Base-by-base conservation (phyloP, 1,139 yeast genomes). In the Blastobotrys raffinosifermentans region DNA sequence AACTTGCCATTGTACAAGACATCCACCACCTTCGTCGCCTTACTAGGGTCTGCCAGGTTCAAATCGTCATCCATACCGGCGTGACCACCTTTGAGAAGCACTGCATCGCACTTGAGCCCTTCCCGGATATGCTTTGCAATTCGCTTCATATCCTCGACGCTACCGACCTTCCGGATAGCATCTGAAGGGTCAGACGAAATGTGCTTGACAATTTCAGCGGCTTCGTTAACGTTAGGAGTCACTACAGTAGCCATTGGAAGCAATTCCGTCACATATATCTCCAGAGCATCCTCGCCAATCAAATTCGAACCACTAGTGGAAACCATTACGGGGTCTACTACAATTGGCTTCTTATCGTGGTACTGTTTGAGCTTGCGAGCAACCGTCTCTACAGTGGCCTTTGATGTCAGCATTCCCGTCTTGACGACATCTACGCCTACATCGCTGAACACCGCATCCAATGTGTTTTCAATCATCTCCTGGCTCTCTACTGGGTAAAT, bases 1-100 rank as follows among this genome's bases (percentile, higher is more conserved):
- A 67, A 58, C 1, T 54, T 50, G 2, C 74, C 68, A 41, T 75
- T 69, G 51, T 74, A 81, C 21, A 86, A 63, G 2, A 83, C 70
- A 54, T 86, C 94, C 4, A 74, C 63, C 7, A 82, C 64, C 5
- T 57, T 54, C 2, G 53, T 43, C 4, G 38, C 33, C 4, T 32
- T 35, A 15, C 30, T 27, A 15, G 39, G 35, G 2, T 32, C 42
- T 11, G 49, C 51, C 6, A 40, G 50, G 15, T 21, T 32, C 21
- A 45, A 32, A 14, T 47, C 53, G 16, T 34, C 50, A 36, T 50
- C 43, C 5, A 53, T 47, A 14, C 80, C 76, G 3, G 85, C 77
- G 55, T 85, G 95, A 0, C 96, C 96, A 15, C 95, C 96, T 60
- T 86, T 87, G 13, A 87, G 68, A 32, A 86, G 63, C 6, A 87